Conservation (phyloP, 495 filamentous ascomycete genomes). For the Achaetomiella virescens region DNA sequence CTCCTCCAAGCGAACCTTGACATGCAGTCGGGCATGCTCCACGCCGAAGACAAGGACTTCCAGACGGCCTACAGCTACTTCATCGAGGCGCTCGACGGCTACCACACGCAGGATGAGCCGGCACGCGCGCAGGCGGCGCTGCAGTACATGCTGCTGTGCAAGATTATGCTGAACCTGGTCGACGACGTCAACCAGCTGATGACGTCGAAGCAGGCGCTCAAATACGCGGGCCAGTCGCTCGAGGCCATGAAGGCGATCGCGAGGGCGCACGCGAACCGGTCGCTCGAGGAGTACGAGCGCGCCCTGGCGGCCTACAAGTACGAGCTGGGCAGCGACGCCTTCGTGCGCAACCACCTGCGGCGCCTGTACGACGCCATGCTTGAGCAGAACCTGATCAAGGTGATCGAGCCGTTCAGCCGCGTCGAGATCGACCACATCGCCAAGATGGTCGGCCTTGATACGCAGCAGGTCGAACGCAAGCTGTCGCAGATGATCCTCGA, state of each 20-base stretch:
- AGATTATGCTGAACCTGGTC: slow-evolving; percentile 96
- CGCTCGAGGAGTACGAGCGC: slow-evolving; percentile 91
- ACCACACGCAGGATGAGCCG: slow-evolving; percentile 83
- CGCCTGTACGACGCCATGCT: slow-evolving; percentile 96
- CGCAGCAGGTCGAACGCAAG: slow-evolving; percentile 94
- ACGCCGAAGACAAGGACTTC: slow-evolving; percentile 98
- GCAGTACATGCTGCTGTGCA: slow-evolving; percentile 99
- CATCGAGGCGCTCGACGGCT: slow-evolving; percentile 96
- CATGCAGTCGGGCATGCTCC: slow-evolving; percentile 98
- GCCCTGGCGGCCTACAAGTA: slow-evolving; percentile 82
- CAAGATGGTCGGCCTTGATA: slow-evolving; percentile 93
- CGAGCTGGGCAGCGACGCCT: slow-evolving; percentile 85
- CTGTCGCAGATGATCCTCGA: slow-evolving; percentile 98
- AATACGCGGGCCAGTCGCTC: slow-evolving; percentile 88
- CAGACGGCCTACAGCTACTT: slow-evolving; percentile 98
- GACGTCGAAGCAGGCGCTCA: slow-evolving; percentile 88
- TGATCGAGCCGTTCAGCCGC: slow-evolving; percentile 95
- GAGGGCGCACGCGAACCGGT: slow-evolving; percentile 87
- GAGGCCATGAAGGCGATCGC: slow-evolving; percentile 99
- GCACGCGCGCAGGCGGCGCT: slow-evolving; percentile 81
- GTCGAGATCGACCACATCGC: slow-evolving; percentile 96
- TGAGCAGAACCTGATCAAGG: slow-evolving; percentile 98
- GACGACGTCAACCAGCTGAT: slow-evolving; percentile 93
- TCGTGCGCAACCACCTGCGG: slow-evolving; percentile 91
- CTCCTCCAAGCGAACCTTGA: slow-evolving; percentile 92